Percentiles rank a stretch among this genome's conserved stretches.
Evolutionary conservation across 208 protist genomes (phyloP).

Genomic region (Trypanosoma boissoni): DNA sequence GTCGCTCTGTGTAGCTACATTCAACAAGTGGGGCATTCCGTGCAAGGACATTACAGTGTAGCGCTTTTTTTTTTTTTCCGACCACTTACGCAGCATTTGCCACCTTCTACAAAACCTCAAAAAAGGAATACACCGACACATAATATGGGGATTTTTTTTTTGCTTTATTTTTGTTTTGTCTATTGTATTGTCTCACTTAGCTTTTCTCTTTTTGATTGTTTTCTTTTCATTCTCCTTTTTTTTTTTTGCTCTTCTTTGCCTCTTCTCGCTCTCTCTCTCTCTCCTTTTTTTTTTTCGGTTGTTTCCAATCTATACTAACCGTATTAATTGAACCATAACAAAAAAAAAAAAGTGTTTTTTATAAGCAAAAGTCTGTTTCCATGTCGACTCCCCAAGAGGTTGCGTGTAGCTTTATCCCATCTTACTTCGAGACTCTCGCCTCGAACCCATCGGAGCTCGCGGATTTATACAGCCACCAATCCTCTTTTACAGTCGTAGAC

Average conservation of each 20-base stretch:
- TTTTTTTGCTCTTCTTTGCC: constrained; percentile 16
- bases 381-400: constrained; percentile 68
- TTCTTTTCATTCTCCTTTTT: background rate
- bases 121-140: too few species aligned
- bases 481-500: constrained; percentile 77
- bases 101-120: too few species aligned
- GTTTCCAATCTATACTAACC: background rate
- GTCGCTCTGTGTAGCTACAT: constrained; percentile 35
- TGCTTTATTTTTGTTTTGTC: constrained; percentile 9
- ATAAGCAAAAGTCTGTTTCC: background rate
- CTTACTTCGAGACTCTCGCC: constrained; percentile 82
- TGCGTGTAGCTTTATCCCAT: constrained; percentile 73
- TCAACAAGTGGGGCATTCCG: constrained; percentile 35
- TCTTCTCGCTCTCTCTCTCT: too few species aligned
- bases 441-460: constrained; percentile 51
- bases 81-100: too few species aligned
- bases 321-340: background rate
- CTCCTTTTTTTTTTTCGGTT: constrained; percentile 3
- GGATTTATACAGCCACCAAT: constrained; percentile 57
- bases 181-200: background rate
- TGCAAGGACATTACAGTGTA: constrained; percentile 29
- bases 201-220: constrained; percentile 6
- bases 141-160: too few species aligned
- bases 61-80: background rate
- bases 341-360: constrained; percentile 6